These are phyloP conservation scores for Naegleria fowleri DNA, from an alignment of 208 protist genomes.

Conservation along the genomic window DNA sequence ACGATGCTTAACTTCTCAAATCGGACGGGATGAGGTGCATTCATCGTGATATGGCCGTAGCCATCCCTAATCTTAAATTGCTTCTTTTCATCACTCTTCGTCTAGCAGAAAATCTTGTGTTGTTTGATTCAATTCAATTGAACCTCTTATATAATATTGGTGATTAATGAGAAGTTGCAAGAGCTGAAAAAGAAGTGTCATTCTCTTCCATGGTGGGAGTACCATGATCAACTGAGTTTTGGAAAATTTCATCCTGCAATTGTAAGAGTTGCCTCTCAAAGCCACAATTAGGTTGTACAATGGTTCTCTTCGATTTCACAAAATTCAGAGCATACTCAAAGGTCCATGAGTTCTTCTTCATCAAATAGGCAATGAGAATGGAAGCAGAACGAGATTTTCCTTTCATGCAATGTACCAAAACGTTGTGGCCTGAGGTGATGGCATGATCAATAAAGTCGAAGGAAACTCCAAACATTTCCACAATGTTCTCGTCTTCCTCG, in stretches of 20 bases:
- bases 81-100: no score
- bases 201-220: no score
- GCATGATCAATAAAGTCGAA: background rate
- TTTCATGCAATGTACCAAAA: background rate
- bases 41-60: no score
- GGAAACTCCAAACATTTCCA: background rate
- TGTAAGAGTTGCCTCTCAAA: background rate
- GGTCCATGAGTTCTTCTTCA: background rate
- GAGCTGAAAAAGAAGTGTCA: no score
- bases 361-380: background rate
- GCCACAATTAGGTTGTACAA: background rate
- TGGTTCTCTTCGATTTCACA: background rate
- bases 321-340: background rate
- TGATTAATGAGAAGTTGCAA: no score
- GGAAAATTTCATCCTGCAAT: background rate
- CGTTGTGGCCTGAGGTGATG: background rate
- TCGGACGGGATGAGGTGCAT: no score
- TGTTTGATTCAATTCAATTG: no score
- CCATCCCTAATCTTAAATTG: no score
- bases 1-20: no score
- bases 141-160: no score
- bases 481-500: background rate
- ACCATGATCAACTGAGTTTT: no score
- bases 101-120: no score
- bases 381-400: background rate